A percentile compares a stretch with the other conserved stretches of the same genome.
Conservation (phyloP, 164 flowering plant species). For the Magnolia officinalis region DNA sequence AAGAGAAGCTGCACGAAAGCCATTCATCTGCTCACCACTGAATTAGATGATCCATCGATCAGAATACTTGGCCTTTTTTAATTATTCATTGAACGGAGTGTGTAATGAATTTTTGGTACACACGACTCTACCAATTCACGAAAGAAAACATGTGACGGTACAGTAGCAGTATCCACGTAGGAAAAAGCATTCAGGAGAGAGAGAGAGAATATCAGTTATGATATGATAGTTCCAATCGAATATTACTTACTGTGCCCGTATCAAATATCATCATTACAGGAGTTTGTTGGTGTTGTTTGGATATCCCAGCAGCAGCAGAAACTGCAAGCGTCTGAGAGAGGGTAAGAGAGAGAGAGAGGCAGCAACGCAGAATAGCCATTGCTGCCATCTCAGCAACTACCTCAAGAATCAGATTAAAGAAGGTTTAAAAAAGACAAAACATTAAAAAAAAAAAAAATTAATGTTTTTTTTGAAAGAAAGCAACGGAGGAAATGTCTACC, state of each 20-base stretch:
- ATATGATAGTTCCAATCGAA: slow-evolving; percentile 12
- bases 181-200: background rate
- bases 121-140: no score
- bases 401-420: background rate
- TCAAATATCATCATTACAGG: slow-evolving; percentile 19
- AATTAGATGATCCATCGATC: background rate
- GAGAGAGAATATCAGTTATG: background rate
- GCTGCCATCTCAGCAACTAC: background rate
- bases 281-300: background rate
- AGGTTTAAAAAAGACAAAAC: background rate
- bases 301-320: background rate
- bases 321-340: background rate
- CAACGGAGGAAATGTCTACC: background rate
- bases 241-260: slow-evolving; percentile 10
- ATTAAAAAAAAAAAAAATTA: background rate
- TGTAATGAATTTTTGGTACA: background rate
- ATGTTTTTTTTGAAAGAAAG: background rate
- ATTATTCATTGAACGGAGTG: background rate
- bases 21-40: background rate
- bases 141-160: no score
- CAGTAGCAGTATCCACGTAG: background rate
- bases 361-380: background rate
- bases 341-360: background rate
- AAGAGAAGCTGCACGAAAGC: background rate
- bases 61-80: no score